Conservation (phyloP, 2,329 filamentous ascomycete genomes). For the Thermothelomyces thermophilus region DNA sequence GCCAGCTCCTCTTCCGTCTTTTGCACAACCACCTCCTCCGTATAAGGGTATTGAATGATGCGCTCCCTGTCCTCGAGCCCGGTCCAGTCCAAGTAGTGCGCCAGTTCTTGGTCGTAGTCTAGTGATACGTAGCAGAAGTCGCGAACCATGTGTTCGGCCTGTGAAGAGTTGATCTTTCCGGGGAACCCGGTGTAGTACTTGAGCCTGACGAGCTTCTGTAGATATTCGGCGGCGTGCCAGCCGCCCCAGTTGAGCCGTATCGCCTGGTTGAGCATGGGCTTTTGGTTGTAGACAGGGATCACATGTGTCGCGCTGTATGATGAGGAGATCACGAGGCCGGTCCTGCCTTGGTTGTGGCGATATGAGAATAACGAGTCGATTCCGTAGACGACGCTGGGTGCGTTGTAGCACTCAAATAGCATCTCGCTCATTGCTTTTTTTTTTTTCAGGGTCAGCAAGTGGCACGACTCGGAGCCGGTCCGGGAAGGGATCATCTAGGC, state of each 20-base stretch:
- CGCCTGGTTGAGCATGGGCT: conserved; percentile 76
- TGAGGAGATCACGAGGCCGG: conserved; percentile 83
- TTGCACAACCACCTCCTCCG: conserved; percentile 80
- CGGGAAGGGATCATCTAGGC: conserved; percentile 28
- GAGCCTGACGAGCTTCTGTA: conserved; percentile 78
- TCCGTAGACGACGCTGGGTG: conserved; percentile 83
- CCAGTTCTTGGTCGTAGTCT: conserved; percentile 74
- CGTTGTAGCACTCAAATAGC: conserved; percentile 90
- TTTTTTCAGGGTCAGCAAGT: conserved; percentile 44
- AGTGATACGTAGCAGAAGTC: conserved; percentile 86
- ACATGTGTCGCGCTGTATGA: conserved; percentile 92
- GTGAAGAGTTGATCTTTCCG: conserved; percentile 75
- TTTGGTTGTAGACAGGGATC: conserved; percentile 84
- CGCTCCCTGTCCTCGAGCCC: conserved; percentile 84
- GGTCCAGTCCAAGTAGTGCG: conserved; percentile 77
- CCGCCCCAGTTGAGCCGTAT: conserved; percentile 94
- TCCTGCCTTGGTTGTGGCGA: conserved; percentile 79
- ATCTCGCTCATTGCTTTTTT: conserved; percentile 92
- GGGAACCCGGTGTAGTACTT: conserved; percentile 83
- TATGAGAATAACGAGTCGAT: conserved; percentile 98
- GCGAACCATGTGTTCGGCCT: conserved; percentile 79
- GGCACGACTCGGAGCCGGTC: conserved; percentile 4
- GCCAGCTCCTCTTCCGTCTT: conserved; percentile 94
- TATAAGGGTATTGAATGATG: conserved; percentile 88
- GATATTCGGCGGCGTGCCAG: conserved; percentile 80